These are phyloP conservation scores for Didymella glomerata DNA, from an alignment of 2,329 filamentous ascomycete genomes.

Conservation along the genomic window DNA sequence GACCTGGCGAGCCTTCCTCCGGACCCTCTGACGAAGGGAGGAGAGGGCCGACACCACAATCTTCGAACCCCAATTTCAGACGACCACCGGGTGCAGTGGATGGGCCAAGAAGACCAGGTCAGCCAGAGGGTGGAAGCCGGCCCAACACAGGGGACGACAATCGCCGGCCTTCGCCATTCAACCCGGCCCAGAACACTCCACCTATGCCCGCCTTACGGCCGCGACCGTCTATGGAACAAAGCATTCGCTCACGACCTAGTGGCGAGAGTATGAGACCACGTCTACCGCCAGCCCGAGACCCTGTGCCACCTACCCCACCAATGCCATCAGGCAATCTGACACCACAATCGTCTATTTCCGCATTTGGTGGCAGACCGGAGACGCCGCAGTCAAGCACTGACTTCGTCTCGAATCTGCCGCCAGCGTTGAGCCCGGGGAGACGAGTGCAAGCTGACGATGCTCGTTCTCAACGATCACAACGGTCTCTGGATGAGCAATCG, in stretches of 20 bases:
- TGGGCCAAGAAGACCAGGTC: slow-evolving; percentile 34
- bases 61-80: slow-evolving; percentile 35
- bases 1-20: slow-evolving; percentile 30
- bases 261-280: slow-evolving; percentile 48
- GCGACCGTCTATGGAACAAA: slow-evolving; percentile 47
- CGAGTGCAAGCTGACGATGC: slow-evolving; percentile 42
- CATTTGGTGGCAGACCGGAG: slow-evolving; percentile 44
- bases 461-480: slow-evolving; percentile 41
- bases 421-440: slow-evolving; percentile 40
- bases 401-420: slow-evolving; percentile 26
- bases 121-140: slow-evolving; percentile 33
- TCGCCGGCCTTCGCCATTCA: slow-evolving; percentile 38
- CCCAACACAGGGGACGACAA: slow-evolving; percentile 43
- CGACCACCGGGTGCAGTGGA: slow-evolving; percentile 32
- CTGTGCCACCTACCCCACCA: slow-evolving; percentile 38
- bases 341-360: slow-evolving; percentile 52
- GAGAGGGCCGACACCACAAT: slow-evolving; percentile 24
- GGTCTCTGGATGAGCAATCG: slow-evolving; percentile 39
- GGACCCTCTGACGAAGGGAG: slow-evolving; percentile 28
- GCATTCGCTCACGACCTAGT: slow-evolving; percentile 46
- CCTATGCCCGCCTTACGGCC: slow-evolving; percentile 42
- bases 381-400: slow-evolving; percentile 43
- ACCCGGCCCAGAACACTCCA: slow-evolving; percentile 33
- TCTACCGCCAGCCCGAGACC: slow-evolving; percentile 42
- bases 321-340: slow-evolving; percentile 48